Evolutionary conservation across 306 rosid genomes (phyloP).

Genomic region (Quercus dentata): DNA sequence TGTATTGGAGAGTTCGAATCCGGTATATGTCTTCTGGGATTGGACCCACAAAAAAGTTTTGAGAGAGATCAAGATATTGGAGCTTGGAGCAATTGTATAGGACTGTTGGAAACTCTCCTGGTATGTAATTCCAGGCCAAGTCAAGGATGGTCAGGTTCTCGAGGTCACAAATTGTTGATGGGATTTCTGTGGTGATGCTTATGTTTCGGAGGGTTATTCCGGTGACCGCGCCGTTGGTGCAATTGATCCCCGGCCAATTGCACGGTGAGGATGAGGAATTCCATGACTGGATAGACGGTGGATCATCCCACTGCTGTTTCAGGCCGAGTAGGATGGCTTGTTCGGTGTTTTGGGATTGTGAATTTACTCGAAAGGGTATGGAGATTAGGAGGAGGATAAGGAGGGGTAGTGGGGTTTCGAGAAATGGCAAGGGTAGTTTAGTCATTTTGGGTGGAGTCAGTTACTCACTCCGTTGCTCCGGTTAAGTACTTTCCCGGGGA

Average conservation of each 20-base stretch:
- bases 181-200: conserved; percentile 37
- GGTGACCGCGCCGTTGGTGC: conserved; percentile 41
- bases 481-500: conserved; percentile 42
- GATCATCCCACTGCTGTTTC: conserved; percentile 54
- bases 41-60: conserved; percentile 50
- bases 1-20: conserved; percentile 32
- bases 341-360: conserved; percentile 39
- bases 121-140: conserved; percentile 54
- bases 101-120: conserved; percentile 59
- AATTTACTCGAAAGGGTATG: conserved; percentile 40
- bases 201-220: conserved; percentile 33
- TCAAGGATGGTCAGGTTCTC: conserved; percentile 39
- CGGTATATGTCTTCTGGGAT: conserved; percentile 54
- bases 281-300: conserved; percentile 63
- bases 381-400: conserved; percentile 25
- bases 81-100: conserved; percentile 72
- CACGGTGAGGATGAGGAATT: conserved; percentile 64
- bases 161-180: conserved; percentile 54
- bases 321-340: conserved; percentile 40
- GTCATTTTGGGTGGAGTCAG: conserved; percentile 26
- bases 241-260: conserved; percentile 57
- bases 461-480: not conserved
- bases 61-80: conserved; percentile 54
- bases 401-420: not conserved
- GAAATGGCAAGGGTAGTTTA: conserved; percentile 3